phyloP scores from a whole-genome alignment of 1,139 yeast genomes.

The Kluyveromyces sp. region DNA sequence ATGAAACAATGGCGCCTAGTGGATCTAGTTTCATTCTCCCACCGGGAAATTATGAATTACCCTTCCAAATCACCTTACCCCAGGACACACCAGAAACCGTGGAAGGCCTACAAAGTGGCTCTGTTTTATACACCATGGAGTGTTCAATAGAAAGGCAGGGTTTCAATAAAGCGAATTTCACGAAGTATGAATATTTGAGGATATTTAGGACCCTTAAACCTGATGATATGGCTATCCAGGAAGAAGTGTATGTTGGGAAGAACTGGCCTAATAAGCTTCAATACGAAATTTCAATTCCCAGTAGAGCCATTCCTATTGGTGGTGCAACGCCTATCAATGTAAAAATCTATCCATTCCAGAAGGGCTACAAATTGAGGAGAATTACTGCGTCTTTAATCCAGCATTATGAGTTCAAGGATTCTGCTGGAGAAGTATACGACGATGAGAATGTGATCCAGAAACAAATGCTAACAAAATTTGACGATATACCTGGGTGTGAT shows the following conservation, averaged over 20 bases:
- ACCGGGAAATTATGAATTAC: slow-evolving; percentile 59
- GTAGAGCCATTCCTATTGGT: slow-evolving; percentile 57
- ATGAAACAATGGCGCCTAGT: slow-evolving; percentile 16
- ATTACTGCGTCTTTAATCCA: slow-evolving; percentile 48
- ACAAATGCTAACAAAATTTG: slow-evolving; percentile 33
- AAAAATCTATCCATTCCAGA: slow-evolving; percentile 50
- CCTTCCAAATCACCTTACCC: slow-evolving; percentile 51
- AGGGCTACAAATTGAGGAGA: slow-evolving; percentile 44
- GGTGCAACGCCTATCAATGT: slow-evolving; percentile 45
- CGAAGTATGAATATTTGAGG: slow-evolving; percentile 36
- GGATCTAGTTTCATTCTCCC: slow-evolving; percentile 40
- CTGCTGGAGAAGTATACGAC: slow-evolving; percentile 32
- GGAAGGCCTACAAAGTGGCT: slow-evolving; percentile 55
- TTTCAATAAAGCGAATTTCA: slow-evolving; percentile 21
- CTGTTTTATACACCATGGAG: slow-evolving; percentile 47
- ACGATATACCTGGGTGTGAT: slow-evolving; percentile 32
- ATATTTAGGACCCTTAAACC: slow-evolving; percentile 48
- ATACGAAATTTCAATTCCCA: slow-evolving; percentile 49
- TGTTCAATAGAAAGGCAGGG: slow-evolving; percentile 47
- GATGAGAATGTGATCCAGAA: slow-evolving; percentile 39
- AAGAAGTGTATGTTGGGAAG: slow-evolving; percentile 52
- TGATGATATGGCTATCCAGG: slow-evolving; percentile 42
- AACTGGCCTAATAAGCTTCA: slow-evolving; percentile 62
- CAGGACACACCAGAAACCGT: slow-evolving; percentile 57
- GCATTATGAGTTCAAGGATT: slow-evolving; percentile 39